Base-by-base conservation (phyloP, 768 basidiomycete genomes). In the Trametes cinnabarina region DNA sequence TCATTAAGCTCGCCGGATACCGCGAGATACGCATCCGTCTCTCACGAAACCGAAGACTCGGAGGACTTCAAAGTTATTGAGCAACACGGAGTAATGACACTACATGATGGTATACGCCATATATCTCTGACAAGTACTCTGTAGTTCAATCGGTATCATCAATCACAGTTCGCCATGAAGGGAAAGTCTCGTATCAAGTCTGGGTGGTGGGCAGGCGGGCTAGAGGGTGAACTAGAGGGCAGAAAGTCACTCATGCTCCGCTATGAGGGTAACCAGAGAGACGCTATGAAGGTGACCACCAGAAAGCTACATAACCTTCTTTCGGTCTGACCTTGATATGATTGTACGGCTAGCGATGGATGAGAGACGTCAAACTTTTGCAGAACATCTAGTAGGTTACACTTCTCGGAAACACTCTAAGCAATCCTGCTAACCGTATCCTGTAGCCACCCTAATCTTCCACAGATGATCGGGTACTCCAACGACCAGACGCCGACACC, bases 321-420 rank as follows among this genome's bases (percentile, higher is more conserved):
- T 9, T 39, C 14, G 19, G 14, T 15, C 11, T 46, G 14, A 23
- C 25, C 6, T 4, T 1, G 3, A 4, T 28, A 19, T 14, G 4
- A n/a, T n/a, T n/a, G n/a, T n/a, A n/a, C n/a, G n/a, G n/a, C n/a
- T 32, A 82, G 82, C 66, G 70, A 65, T 82, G 81, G 82, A 54
- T 80, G 17, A 69, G 70, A 28, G 82, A 83, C 51, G 75, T 83
- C 22, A 81, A 79, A 64, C 69, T 73, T 23, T 69, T 83, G 40
- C 78, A 82, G 61, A 77, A 77, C 54, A 55, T 82, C n/a, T 77
- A 76, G 81, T 82, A 20, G 11, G 34, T 19, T 15, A 37, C 23
- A 20, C 14, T 14, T 20, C 46, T 14, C 3, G n/a, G n/a, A n/a
- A n/a, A n/a, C n/a, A n/a, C n/a, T n/a, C n/a, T n/a, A n/a, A n/a